Percentiles rank a stretch among this genome's conserved stretches.
Evolutionary conservation across 805 yeast species (phyloP).

Genomic region (Candida tallmaniae): DNA sequence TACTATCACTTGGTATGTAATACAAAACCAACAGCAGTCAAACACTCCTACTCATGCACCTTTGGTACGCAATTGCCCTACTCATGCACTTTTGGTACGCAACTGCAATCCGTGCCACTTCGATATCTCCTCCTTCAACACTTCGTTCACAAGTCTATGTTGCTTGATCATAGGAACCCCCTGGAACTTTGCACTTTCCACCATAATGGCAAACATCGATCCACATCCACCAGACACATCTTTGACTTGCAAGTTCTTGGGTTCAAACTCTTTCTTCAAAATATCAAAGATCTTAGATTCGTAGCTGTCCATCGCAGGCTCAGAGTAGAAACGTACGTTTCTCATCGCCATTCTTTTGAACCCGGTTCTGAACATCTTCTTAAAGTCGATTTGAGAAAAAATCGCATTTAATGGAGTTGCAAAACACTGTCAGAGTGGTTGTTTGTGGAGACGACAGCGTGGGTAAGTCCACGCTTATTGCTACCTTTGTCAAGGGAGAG

Average conservation of each 20-base stretch:
- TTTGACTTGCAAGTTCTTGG: slow-evolving; percentile 58
- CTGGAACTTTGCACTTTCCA: slow-evolving; percentile 69
- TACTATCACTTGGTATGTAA: too few species aligned
- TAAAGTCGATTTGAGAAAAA: not conserved
- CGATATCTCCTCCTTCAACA: slow-evolving; percentile 76
- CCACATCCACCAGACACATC: slow-evolving; percentile 96
- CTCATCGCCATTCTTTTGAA: not conserved
- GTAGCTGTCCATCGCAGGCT: slow-evolving; percentile 45
- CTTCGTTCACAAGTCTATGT: slow-evolving; percentile 81
- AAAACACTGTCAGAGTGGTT: slow-evolving; percentile 62
- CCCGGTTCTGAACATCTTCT: not conserved
- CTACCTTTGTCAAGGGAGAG: slow-evolving; percentile 76
- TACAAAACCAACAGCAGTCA: too few species aligned
- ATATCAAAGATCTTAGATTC: slow-evolving; percentile 61
- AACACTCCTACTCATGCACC: too few species aligned
- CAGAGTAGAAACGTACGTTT: slow-evolving; percentile 4
- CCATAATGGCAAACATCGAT: slow-evolving; percentile 88
- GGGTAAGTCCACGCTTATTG: slow-evolving; percentile 76
- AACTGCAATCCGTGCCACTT: slow-evolving; percentile 96
- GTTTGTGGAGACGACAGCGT: slow-evolving; percentile 95
- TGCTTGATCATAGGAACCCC: slow-evolving; percentile 86
- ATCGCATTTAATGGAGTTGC: slow-evolving; percentile 7
- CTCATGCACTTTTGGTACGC: slow-evolving; percentile 59
- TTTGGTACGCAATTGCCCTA: slow-evolving; percentile 76
- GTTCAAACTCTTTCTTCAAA: slow-evolving; percentile 52